Evolutionary conservation across 2,329 filamentous ascomycete genomes (phyloP).

Genomic region (Boeremia lycopersici): DNA sequence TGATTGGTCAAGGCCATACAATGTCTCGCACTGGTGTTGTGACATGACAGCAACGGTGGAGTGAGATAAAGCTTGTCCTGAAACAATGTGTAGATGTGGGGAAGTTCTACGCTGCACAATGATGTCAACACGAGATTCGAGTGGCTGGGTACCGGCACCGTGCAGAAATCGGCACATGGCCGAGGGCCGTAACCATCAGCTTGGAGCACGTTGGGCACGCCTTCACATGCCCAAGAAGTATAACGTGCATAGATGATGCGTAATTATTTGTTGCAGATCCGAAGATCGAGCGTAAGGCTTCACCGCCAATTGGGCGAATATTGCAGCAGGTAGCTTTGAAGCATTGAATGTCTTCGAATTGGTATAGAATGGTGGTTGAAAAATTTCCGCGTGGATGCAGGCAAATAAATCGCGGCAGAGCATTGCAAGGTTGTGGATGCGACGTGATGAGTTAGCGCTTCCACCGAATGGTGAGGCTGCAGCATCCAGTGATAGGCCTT

Average conservation of each 20-base stretch:
- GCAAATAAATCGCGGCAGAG: not conserved
- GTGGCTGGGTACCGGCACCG: not conserved
- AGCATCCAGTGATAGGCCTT: not conserved
- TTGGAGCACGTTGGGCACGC: slow-evolving; percentile 1
- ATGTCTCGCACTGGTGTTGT: slow-evolving; percentile 2
- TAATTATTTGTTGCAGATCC: not conserved
- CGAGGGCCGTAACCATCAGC: not conserved
- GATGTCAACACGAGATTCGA: slow-evolving; percentile 9
- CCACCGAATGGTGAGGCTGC: slow-evolving; percentile 10
- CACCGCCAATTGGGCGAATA: slow-evolving; percentile 14
- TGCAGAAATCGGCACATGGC: slow-evolving; percentile 6
- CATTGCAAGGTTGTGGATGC: slow-evolving; percentile 1
- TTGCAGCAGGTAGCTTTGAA: not conserved
- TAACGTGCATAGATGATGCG: not conserved
- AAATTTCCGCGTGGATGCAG: not conserved
- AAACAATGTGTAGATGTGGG: slow-evolving; percentile 9
- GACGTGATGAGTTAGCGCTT: slow-evolving; percentile 6
- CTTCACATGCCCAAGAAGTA: not conserved
- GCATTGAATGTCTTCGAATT: not conserved
- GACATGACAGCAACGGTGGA: slow-evolving; percentile 8
- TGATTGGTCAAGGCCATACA: not conserved
- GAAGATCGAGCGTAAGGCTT: slow-evolving; percentile 10
- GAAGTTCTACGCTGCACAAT: slow-evolving; percentile 7
- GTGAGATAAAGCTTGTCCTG: slow-evolving; percentile 2
- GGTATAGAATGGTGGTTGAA: not conserved